Evolutionary conservation across 176 grass and related monocot species (phyloP), one percentile per base, ranked within the genome.

Genomic region (Eleusine coracana): DNA sequence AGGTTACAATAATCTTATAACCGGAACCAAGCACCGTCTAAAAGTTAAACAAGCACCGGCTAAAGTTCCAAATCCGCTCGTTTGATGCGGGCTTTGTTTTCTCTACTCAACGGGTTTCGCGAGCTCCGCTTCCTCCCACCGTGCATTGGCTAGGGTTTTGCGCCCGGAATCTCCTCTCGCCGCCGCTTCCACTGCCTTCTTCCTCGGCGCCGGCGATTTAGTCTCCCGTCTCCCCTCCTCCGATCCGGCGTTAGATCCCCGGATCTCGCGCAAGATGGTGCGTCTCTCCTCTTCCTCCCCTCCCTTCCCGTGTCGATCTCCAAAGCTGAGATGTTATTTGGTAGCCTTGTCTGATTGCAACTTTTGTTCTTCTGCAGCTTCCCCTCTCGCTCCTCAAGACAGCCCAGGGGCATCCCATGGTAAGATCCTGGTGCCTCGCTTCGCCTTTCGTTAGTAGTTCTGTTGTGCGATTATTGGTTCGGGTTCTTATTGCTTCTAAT

Each of bases 391-490:
- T 99, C 39, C 86, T 99, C 70, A 99, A 99, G 97, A 99, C 97
- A 17, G 97, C 97, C 56, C 97, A 99, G 91, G 97, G 97, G 56
- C 97, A 99, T 90, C 97, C 97, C 72, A 99, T 99, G 97, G 97
- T 94, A 78, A 86, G 85, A 82, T 64, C 40, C 18, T 80, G 52
- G 68, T 27, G 45, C 5, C 10, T 63, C 12, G 82, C 39, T 56
- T 29, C 38, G 15, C n/a, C 6, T 70, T 80, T 21, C 62, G 6
- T 51, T 55, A 34, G 55, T 10, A 0, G 18, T 25, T 29, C 16
- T 31, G 61, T 48, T 27, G 6, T 14, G 36, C 64, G 37, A 15
- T 67, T 75, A 1, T 68, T 76, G 10, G 34, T 50, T 50, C 7
- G 41, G 25, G 25, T 73, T 79, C 28, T 7, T 67, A 29, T 79